These are phyloP conservation scores for Corchorus olitorius DNA, from an alignment of 345 rosid species.

Conservation along the genomic window DNA sequence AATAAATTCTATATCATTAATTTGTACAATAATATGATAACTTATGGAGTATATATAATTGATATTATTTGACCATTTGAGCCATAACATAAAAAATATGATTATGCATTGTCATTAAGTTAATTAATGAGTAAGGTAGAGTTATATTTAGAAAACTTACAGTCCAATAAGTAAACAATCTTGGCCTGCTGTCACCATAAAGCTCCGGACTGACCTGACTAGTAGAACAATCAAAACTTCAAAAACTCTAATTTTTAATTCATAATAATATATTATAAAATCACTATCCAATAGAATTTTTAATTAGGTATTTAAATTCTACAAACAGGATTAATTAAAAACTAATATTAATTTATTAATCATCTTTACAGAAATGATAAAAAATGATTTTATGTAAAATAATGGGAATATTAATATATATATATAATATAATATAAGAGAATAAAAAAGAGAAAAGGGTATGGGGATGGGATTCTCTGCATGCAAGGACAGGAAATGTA, in stretches of 20 bases:
- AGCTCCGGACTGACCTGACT: conserved; percentile 99
- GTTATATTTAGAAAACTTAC: conserved; percentile 40
- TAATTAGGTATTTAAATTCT: background rate
- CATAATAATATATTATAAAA: background rate
- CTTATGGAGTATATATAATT: background rate
- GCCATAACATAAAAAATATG: background rate
- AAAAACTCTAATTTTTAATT: conserved; percentile 23
- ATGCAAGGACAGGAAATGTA: conserved; percentile 32
- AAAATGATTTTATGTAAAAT: background rate
- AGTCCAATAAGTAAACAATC: conserved; percentile 98
- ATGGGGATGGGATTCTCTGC: conserved; percentile 14
- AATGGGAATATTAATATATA: background rate
- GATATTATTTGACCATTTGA: background rate
- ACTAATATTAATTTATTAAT: background rate
- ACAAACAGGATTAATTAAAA: background rate
- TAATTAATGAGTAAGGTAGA: background rate
- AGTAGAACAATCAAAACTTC: conserved; percentile 72
- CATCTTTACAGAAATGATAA: background rate
- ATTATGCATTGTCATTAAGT: background rate
- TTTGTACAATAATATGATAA: background rate
- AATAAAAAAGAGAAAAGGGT: background rate
- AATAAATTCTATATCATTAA: background rate
- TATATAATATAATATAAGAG: background rate
- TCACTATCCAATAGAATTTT: too few relatives aligned
- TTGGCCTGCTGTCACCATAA: conserved; percentile 93